A percentile compares a stretch with the other conserved stretches of the same genome.
These are phyloP conservation scores for Epichloe baconii DNA, from an alignment of 2,329 filamentous ascomycete genomes.

Conservation along the genomic window DNA sequence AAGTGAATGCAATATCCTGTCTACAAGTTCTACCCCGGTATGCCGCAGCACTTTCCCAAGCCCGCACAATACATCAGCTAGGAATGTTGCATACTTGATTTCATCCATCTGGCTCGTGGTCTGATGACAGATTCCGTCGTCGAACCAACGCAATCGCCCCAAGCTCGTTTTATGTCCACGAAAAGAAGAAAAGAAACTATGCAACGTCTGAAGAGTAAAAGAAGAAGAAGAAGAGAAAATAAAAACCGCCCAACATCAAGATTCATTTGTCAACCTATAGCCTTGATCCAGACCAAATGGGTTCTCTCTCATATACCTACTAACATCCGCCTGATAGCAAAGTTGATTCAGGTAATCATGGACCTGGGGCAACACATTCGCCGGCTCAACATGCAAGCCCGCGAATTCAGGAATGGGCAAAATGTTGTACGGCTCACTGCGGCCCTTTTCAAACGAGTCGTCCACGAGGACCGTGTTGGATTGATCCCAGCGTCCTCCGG, in stretches of 20 bases:
- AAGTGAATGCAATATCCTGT: too few relatives aligned
- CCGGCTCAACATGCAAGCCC: conserved; percentile 27
- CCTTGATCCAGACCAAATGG: conserved; percentile 32
- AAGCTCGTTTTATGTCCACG: background rate
- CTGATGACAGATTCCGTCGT: too few relatives aligned
- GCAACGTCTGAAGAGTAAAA: background rate
- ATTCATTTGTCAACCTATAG: conserved; percentile 10
- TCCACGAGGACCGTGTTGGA: conserved; percentile 83
- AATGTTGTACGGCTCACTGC: conserved; percentile 72
- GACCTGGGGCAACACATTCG: conserved; percentile 40
- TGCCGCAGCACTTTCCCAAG: background rate
- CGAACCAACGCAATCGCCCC: too few relatives aligned
- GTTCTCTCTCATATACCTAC: conserved; percentile 39
- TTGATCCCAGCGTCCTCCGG: conserved; percentile 53
- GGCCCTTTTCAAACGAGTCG: conserved; percentile 69
- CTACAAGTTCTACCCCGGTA: background rate
- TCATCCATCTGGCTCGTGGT: too few relatives aligned
- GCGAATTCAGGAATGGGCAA: conserved; percentile 69
- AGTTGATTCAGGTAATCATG: conserved; percentile 48
- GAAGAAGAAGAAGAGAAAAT: too few relatives aligned
- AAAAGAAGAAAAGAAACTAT: background rate
- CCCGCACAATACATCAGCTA: background rate
- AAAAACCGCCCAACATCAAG: background rate
- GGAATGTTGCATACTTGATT: too few relatives aligned
- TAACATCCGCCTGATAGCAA: conserved; percentile 45